Base-by-base conservation (phyloP, 2,329 filamentous ascomycete species). In the Phoma sp. region DNA sequence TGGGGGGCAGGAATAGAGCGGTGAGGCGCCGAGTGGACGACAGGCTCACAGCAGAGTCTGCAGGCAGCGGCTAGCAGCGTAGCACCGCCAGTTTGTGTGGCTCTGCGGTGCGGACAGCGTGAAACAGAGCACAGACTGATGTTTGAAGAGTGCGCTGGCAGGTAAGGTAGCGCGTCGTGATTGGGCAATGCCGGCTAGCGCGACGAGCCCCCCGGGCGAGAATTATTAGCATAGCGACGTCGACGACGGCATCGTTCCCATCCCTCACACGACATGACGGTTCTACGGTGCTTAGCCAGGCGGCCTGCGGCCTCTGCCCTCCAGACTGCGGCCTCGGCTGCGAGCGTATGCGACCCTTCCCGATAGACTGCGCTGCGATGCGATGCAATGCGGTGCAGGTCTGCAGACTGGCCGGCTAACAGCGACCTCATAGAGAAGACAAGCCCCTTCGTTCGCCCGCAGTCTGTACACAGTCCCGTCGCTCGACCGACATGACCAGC, bases 401-500 rank as follows among this genome's bases (percentile, higher is more conserved):
- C 55, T 32, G 39, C 42, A 47, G 40, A 46, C 52, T 41, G 57
- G 52, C 42, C 45, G 56, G 64, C 66, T 71, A 65, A 72, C 64
- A 50, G 38, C 47, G 47, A 30, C 44, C 54, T 47, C 48, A 44
- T 64, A 74, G 71, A 69, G 60, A 66, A 58, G 59, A 55, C 56
- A 47, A 35, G 43, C 62, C 25, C 62, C 60, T 36, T 47, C 55
- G 38, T 49, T 55, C 50, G 36, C 61, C 55, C 69, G 71, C 59
- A 62, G 33, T 45, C 24, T 57, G n/a, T 80, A 85, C 67, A 65
- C 65, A 40, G 75, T 83, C 5, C 82, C 83, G 23, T 66, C 75
- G 57, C 79, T 85, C 61, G 72, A 70, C 36, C 76, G 82, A 67
- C 75, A 81, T 51, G 60, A 68, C 10, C 58, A 70, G 36, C 82